Evolutionary conservation across 116 monocot genomes (phyloP), one percentile per base, ranked within the genome.

Genomic region (Trichopus zeylanicus): DNA sequence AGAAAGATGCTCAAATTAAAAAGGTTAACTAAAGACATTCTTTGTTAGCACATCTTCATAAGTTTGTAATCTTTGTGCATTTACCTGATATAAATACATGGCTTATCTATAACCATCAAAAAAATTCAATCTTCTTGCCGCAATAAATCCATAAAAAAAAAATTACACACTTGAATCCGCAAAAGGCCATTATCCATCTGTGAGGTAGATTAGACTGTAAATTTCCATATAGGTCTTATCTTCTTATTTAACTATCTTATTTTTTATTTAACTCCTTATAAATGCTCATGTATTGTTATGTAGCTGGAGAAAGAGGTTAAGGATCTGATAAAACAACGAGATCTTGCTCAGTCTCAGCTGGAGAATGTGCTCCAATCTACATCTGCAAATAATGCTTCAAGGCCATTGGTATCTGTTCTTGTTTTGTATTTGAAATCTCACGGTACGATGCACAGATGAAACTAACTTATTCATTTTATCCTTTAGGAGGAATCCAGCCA

Each of bases 281-380:
- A 46, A 55, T 15, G 55, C 35, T 67, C 7, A 18, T n/a, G 30
- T 32, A 38, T 48, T 56, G 35, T 6, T 47, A 53, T 55, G 57
- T 67, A 99, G 99, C 74, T 99, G 85, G 99, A 89, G 67, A 78
- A 74, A 48, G 85, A 99, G 67, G 80, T 99, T 51, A 99, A 61
- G 58, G 85, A 88, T 48, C 57, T 99, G 28, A 81, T 78, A 47
- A 75, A 70, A 64, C 82, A 99, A 61, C 65, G 88, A 52, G 88
- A 92, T 71, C 73, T 83, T 67, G 88, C 86, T 67, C 85, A 88
- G 51, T 78, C 81, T 67, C 73, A 78, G 28, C 75, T 99, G 21
- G 74, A 88, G n/a, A 74, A 88, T 67, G 73, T 92, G 59, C 83
- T 92, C 56, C 76, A 47, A 29, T 60, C 57, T 55, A 59, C 79